Evolutionary conservation across 306 rosid species (phyloP), one percentile per base, ranked within the genome.

Genomic region (Acacia melanoxylon): DNA sequence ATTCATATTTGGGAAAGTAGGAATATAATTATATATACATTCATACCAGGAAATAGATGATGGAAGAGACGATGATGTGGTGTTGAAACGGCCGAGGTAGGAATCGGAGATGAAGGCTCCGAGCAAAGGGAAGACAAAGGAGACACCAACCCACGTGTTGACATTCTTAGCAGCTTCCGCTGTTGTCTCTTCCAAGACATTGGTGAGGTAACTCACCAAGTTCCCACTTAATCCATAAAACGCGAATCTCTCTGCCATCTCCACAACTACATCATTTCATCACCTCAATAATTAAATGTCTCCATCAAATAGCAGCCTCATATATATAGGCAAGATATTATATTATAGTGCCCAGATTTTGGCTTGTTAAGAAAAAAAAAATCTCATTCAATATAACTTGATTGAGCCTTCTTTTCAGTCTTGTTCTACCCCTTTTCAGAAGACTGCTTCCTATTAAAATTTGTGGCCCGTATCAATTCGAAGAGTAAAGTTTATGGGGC

Each of bases 241-340:
- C 1, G 89, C 86, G 56, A 90, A 88, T 20, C 89, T 68, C 80
- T 90, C 94, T 0, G 89, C 94, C 14, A 88, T 40, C 37, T 90
- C 94, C 31, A 90, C 92, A 48, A 80, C 92, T 90, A 5, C 65
- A 58, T 22, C 65, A 58, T 22, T 37, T 37, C 40, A 37, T 6
- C 7, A 37, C 40, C 40, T 37, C 40, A 5, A 37, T 37, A 37
- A 5, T 37, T 37, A 37, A 37, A 37, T 37, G 8, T 37, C 40
- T 37, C 40, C 8, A 37, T 37, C 40, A 37, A 37, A 5, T 37
- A 6, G n/a, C n/a, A n/a, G 40, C 7, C 35, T 37, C 40, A 6
- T 37, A 37, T 37, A 5, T 37, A 37, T 37, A 37, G 40, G 40
- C 40, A 37, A 37, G 8, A 37, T 5, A 37, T 6, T 37, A 37